Conservation (phyloP, 192 early-diverging fungal genomes). For the Funneliformis geosporum region DNA sequence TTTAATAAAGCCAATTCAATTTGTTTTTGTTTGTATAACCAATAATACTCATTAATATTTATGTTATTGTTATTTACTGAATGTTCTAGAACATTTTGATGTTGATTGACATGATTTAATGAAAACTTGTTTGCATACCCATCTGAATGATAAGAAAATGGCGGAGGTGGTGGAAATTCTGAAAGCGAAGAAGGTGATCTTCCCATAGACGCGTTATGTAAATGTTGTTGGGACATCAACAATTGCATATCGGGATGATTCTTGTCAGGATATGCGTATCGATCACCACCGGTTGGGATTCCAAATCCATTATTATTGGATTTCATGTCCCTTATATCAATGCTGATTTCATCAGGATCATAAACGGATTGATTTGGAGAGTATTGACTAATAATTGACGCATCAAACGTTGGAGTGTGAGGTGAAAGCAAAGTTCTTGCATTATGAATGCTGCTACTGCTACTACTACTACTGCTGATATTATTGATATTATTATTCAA, state of each 20-base stretch:
- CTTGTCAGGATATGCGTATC: background rate
- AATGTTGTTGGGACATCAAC: background rate
- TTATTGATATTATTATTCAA: background rate
- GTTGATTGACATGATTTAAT: background rate
- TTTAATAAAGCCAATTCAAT: background rate
- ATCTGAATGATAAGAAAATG: background rate
- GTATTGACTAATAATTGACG: background rate
- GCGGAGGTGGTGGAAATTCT: background rate
- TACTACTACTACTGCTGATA: background rate
- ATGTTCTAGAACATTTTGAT: background rate
- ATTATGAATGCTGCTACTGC: background rate
- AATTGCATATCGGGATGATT: background rate
- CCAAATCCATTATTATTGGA: too few species aligned
- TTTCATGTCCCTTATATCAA: background rate
- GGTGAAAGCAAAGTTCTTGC: background rate
- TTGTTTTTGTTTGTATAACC: background rate
- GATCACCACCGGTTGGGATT: too few species aligned
- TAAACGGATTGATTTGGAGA: background rate
- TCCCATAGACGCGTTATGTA: background rate
- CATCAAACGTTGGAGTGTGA: background rate
- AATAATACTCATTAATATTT: background rate
- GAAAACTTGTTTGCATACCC: background rate
- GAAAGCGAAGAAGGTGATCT: background rate
- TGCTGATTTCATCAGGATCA: background rate
- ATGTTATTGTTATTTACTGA: background rate